phyloP scores from a whole-genome alignment of 2,329 filamentous ascomycete species.

The Epichloe sibirici region DNA sequence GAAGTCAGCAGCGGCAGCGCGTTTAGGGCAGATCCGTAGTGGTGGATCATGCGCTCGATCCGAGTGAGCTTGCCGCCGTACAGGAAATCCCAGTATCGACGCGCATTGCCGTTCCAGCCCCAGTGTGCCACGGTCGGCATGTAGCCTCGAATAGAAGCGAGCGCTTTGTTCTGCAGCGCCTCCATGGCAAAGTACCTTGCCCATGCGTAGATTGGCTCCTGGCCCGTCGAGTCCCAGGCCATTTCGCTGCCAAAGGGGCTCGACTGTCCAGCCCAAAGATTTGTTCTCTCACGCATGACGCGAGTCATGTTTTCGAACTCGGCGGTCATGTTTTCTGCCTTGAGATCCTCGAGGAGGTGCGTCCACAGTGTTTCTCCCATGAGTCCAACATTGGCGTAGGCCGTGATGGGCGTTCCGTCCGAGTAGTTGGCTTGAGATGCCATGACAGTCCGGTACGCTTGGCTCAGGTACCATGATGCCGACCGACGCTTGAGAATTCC shows the following conservation, averaged over 20 bases:
- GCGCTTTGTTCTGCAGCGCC: slow-evolving; percentile 25
- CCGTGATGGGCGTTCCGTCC: slow-evolving; percentile 22
- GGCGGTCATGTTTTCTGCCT: slow-evolving; percentile 29
- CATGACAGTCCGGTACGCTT: slow-evolving; percentile 35
- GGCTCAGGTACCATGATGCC: slow-evolving; percentile 43
- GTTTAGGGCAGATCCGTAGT: slow-evolving; percentile 48
- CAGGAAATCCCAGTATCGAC: slow-evolving; percentile 43
- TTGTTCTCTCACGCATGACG: slow-evolving; percentile 36
- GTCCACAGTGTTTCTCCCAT: slow-evolving; percentile 50
- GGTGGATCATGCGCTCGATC: slow-evolving; percentile 37
- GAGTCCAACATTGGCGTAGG: slow-evolving; percentile 35
- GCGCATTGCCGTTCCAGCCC: slow-evolving; percentile 50
- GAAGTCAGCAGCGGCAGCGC: slow-evolving; percentile 39
- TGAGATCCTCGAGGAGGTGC: slow-evolving; percentile 37
- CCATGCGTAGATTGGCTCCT: slow-evolving; percentile 51
- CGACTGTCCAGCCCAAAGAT: slow-evolving; percentile 35
- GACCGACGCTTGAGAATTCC: slow-evolving; percentile 26
- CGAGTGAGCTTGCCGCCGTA: slow-evolving; percentile 30
- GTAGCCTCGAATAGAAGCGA: slow-evolving; percentile 42
- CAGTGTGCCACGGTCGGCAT: slow-evolving; percentile 47
- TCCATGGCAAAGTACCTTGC: slow-evolving; percentile 22
- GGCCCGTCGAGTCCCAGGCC: slow-evolving; percentile 50
- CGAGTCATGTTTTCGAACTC: slow-evolving; percentile 28
- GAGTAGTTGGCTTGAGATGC: neutral
- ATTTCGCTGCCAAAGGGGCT: slow-evolving; percentile 49